Evolutionary conservation across 2,329 filamentous ascomycete species (phyloP), one percentile per base, ranked within the genome.

Genomic region (Sphaerulina musiva): DNA sequence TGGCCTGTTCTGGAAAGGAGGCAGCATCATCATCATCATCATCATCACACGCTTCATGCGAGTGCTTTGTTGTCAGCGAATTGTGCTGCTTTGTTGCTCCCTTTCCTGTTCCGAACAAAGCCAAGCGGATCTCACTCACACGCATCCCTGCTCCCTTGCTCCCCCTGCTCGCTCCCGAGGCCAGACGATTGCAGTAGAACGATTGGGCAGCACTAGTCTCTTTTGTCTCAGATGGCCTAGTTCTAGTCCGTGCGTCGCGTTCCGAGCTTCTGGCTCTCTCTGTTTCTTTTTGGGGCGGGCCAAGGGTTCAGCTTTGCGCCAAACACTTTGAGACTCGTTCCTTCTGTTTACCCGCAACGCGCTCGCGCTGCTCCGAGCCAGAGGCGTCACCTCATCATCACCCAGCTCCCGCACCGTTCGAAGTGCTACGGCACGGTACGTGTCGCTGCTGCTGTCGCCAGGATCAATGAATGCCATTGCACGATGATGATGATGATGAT

Each of bases 221-320:
- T 45, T 51, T 38, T 41, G 48, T 42, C 47, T 49, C 47, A 49
- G 38, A 47, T 36, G 23, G 39, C 39, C 38, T 20, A 49, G 39
- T 31, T 29, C 32, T 6, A 39, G 46, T 41, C 48, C 48, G 43
- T 50, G 48, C 48, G 48, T 43, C 40, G 34, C 34, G 34, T 23
- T 38, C 48, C 48, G 40, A 43, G 47, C 39, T 42, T 49, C 47
- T 48, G 46, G 39, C 51, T 55, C 4, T 29, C 26, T 29, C 3
- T 29, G 60, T 74, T 77, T 42, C 40, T 42, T 42, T 44, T 20
- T 20, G 42, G 42, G 10, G 23, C 17, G 14, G 20, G 40, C 40
- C n/a, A 23, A 20, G 23, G 42, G 20, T 26, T 20, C 17, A 44
- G 42, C 42, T 20, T 26, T 29, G 26, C 26, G 26, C 26, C 26